Evolutionary conservation across 164 flowering plant species (phyloP).

Genomic region (Amborella trichopoda): DNA sequence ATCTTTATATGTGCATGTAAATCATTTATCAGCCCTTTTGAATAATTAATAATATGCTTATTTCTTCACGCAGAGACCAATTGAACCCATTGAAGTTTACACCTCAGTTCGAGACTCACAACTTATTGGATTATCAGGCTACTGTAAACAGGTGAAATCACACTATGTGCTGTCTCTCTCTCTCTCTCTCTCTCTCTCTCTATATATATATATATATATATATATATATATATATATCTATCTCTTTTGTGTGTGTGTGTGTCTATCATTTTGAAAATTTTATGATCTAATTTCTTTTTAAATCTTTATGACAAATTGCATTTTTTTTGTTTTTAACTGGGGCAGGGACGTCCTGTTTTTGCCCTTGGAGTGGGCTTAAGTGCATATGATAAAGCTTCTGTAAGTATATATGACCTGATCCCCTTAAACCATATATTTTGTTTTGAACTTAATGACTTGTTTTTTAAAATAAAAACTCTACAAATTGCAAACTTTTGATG

Average conservation of each 20-base stretch:
- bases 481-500: too few species aligned
- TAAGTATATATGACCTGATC: not conserved
- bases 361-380: not conserved
- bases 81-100: slow-evolving; percentile 58
- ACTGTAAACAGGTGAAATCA: slow-evolving; percentile 58
- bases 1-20: too few species aligned
- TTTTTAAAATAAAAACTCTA: too few species aligned
- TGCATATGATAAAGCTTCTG: not conserved
- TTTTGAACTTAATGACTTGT: too few species aligned
- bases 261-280: too few species aligned
- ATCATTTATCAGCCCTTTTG: too few species aligned
- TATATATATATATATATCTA: not conserved
- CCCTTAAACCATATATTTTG: too few species aligned
- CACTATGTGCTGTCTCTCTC: not conserved
- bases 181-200: not conserved
- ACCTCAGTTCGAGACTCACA: slow-evolving; percentile 75
- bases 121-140: slow-evolving; percentile 76
- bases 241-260: not conserved
- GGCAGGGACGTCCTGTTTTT: too few species aligned
- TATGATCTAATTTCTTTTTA: too few species aligned
- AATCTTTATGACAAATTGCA: too few species aligned
- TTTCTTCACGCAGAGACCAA: slow-evolving; percentile 57
- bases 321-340: too few species aligned
- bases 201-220: not conserved
- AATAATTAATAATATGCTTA: too few species aligned